Conservation (phyloP, 345 rosid genomes). For the Euphorbia lathyris region DNA sequence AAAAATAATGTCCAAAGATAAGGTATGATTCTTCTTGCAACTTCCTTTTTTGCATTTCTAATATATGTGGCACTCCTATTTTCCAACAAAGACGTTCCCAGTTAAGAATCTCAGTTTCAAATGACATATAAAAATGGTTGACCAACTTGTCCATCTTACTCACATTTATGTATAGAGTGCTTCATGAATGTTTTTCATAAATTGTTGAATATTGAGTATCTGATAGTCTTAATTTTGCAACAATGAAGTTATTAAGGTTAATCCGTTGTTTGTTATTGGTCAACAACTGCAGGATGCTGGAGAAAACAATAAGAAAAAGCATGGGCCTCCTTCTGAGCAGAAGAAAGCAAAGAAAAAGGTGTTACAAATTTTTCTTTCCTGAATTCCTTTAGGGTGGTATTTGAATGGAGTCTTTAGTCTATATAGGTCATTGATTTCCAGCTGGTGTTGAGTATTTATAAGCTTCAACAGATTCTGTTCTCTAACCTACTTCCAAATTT, state of each 20-base stretch:
- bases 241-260: not conserved
- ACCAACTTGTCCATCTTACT: not conserved
- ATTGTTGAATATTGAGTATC: not conserved
- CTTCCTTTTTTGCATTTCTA: not conserved
- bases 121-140: not conserved
- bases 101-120: not conserved
- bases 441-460: not conserved
- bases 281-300: conserved; percentile 30
- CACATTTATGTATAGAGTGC: not conserved
- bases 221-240: not conserved
- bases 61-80: not conserved
- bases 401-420: conserved; percentile 3
- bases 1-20: conserved; percentile 29
- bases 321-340: conserved; percentile 40
- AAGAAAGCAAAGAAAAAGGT: conserved; percentile 71
- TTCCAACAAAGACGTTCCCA: not conserved
- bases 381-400: conserved; percentile 5
- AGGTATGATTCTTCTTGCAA: conserved; percentile 33
- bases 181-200: not conserved
- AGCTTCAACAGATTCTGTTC: not conserved
- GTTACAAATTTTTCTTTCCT: not conserved
- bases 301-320: conserved; percentile 37
- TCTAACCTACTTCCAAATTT: not conserved
- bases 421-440: not conserved
- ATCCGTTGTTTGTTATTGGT: conserved; percentile 9